A percentile compares a stretch with the other conserved stretches of the same genome.
Conservation (phyloP, 1,284 basidiomycete species). For the Pseudomicrostroma phylloplanum region DNA sequence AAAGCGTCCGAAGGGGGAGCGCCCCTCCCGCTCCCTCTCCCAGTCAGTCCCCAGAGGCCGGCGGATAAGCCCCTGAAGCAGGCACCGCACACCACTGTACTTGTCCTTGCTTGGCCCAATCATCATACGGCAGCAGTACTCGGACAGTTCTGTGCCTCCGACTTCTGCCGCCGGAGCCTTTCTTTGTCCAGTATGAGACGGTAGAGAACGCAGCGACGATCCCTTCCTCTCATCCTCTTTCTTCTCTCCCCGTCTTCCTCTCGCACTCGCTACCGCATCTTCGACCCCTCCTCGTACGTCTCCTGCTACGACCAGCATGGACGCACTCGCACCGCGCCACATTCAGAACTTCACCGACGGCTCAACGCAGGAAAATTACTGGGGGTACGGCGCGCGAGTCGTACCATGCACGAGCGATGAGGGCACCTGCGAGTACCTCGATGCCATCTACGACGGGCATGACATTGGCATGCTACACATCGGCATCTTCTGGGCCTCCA, state of each 20-base stretch:
- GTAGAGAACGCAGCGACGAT: too few species aligned
- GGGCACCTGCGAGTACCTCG: constrained; percentile 20
- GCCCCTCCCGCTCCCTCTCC: too few species aligned
- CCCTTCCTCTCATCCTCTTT: too few species aligned
- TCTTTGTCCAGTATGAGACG: too few species aligned
- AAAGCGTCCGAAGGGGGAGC: too few species aligned
- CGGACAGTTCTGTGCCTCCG: too few species aligned
- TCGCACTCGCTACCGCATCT: not conserved
- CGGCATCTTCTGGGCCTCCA: constrained; percentile 18
- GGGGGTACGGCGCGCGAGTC: constrained; percentile 18
- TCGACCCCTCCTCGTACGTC: not conserved
- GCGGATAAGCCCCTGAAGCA: too few species aligned
- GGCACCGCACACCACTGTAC: too few species aligned
- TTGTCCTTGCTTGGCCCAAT: too few species aligned
- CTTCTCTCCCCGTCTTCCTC: not conserved
- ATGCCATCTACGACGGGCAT: constrained; percentile 20
- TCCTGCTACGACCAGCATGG: not conserved
- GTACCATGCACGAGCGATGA: constrained; percentile 21
- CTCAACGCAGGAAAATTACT: constrained; percentile 11
- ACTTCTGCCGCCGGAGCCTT: not conserved
- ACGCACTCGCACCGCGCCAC: constrained; percentile 12
- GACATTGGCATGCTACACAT: constrained; percentile 20
- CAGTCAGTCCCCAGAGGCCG: too few species aligned
- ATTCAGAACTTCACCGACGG: constrained; percentile 15
- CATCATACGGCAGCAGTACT: too few species aligned